Evolutionary conservation across 805 yeast genomes (phyloP).

Genomic region (Lipomyces starkeyi): DNA sequence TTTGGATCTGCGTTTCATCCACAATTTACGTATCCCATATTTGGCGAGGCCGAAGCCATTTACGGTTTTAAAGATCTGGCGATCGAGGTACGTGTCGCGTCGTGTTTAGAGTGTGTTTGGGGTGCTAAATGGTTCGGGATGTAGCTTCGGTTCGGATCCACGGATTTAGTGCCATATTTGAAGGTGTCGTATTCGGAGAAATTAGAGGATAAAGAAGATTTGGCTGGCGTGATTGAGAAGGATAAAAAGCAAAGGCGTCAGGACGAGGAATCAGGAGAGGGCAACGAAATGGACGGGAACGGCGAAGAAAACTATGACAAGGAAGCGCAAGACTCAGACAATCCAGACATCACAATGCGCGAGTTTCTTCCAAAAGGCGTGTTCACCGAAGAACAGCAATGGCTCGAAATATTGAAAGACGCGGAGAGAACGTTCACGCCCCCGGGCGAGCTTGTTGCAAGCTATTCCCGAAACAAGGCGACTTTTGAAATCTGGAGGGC

Average conservation of each 20-base stretch:
- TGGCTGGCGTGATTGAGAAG: constrained; percentile 24
- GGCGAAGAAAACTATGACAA: constrained; percentile 15
- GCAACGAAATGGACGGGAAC: constrained; percentile 28
- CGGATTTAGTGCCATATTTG: constrained; percentile 74
- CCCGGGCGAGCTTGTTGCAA: constrained; percentile 42
- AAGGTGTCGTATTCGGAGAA: constrained; percentile 62
- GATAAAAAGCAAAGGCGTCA: constrained; percentile 13
- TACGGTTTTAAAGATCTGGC: constrained; percentile 79
- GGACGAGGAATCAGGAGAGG: constrained; percentile 19
- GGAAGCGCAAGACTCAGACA: constrained; percentile 40
- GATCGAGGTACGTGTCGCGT: constrained; percentile 53
- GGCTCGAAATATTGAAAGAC: constrained; percentile 50
- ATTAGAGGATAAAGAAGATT: constrained; percentile 44
- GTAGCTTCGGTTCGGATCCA: constrained; percentile 68
- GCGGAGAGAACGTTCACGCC: constrained; percentile 29
- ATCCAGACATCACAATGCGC: constrained; percentile 60
- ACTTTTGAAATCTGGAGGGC: constrained; percentile 60
- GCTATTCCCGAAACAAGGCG: constrained; percentile 49
- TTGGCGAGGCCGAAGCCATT: constrained; percentile 87
- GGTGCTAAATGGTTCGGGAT: background rate
- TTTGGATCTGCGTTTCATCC: constrained; percentile 62
- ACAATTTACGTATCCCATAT: constrained; percentile 86
- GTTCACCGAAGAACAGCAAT: constrained; percentile 65
- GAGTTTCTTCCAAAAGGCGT: constrained; percentile 67
- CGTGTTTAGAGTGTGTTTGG: background rate